These are phyloP conservation scores for Herpetomonas samuelpessoai DNA, from an alignment of 208 protist species.

Conservation along the genomic window DNA sequence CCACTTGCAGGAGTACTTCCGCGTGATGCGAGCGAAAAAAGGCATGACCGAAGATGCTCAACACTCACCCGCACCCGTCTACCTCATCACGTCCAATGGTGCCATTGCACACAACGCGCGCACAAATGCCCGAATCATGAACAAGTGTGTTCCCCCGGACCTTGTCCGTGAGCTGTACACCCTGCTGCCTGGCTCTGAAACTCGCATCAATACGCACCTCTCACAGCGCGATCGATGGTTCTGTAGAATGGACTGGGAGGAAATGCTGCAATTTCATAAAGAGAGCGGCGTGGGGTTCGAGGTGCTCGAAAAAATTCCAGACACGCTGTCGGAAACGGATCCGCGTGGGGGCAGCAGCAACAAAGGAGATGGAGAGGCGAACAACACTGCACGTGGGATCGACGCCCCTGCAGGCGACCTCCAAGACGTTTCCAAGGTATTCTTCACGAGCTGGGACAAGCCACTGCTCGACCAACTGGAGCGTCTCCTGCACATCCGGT, in stretches of 20 bases:
- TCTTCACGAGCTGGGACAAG: slow-evolving; percentile 29
- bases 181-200: slow-evolving; percentile 14
- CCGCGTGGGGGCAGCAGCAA: slow-evolving; percentile 20
- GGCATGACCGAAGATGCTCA: not conserved
- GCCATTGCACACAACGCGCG: slow-evolving; percentile 47
- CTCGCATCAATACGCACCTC: slow-evolving; percentile 34
- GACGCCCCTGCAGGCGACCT: slow-evolving; percentile 9
- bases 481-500: slow-evolving; percentile 15
- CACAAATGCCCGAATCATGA: slow-evolving; percentile 21
- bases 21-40: slow-evolving; percentile 4
- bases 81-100: slow-evolving; percentile 59
- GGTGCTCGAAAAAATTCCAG: slow-evolving; percentile 23
- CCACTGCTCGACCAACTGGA: slow-evolving; percentile 18
- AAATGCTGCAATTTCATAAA: slow-evolving; percentile 47
- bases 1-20: slow-evolving; percentile 36
- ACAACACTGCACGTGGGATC: slow-evolving; percentile 1
- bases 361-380: not conserved
- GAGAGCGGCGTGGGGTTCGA: slow-evolving; percentile 46
- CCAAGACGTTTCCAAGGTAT: slow-evolving; percentile 19
- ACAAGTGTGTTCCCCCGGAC: slow-evolving; percentile 19
- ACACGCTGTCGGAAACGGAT: slow-evolving; percentile 7
- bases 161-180: slow-evolving; percentile 34
- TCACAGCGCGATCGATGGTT: slow-evolving; percentile 30
- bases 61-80: slow-evolving; percentile 12
- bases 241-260: slow-evolving; percentile 35